Conservation (phyloP, 73 alveolate species). For the Paramecium bursaria region DNA sequence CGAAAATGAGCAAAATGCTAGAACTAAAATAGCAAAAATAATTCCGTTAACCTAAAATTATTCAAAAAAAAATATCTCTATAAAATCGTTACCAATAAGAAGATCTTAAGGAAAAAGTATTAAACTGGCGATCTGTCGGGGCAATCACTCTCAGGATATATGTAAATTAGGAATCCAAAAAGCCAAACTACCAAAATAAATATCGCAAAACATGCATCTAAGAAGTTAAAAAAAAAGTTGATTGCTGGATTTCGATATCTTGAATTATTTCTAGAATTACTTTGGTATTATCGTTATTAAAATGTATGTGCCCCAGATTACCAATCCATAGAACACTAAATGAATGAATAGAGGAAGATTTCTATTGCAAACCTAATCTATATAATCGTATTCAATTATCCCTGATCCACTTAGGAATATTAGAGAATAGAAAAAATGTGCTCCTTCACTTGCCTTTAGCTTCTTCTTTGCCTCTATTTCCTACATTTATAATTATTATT, state of each 20-base stretch:
- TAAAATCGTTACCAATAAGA: conserved; percentile 1
- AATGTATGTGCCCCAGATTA: conserved; percentile 66
- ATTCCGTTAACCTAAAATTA: conserved; percentile 63
- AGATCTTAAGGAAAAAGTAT: conserved; percentile 17
- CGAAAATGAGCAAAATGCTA: conserved; percentile 36
- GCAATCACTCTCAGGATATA: conserved; percentile 3
- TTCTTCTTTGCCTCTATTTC: conserved; percentile 66
- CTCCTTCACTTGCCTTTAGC: conserved; percentile 68
- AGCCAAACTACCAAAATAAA: background rate
- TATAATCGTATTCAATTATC: conserved; percentile 57
- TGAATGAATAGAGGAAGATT: conserved; percentile 54
- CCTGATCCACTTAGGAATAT: conserved; percentile 62
- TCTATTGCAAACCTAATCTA: conserved; percentile 57
- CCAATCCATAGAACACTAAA: conserved; percentile 64
- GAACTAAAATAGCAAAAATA: conserved; percentile 30
- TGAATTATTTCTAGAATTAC: background rate
- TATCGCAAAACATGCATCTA: conserved; percentile 59
- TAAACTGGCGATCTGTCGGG: conserved; percentile 5
- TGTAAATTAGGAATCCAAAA: conserved; percentile 29
- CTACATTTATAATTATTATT: conserved; percentile 30
- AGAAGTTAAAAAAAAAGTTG: conserved; percentile 65
- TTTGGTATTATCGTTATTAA: conserved; percentile 62
- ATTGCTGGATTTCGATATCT: conserved; percentile 67
- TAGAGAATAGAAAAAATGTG: conserved; percentile 58
- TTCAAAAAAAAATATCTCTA: too few species aligned